A percentile compares a stretch with the other conserved stretches of the same genome.
Conservation (phyloP, 495 filamentous ascomycete species). For the Parathielavia hyrcaniae region DNA sequence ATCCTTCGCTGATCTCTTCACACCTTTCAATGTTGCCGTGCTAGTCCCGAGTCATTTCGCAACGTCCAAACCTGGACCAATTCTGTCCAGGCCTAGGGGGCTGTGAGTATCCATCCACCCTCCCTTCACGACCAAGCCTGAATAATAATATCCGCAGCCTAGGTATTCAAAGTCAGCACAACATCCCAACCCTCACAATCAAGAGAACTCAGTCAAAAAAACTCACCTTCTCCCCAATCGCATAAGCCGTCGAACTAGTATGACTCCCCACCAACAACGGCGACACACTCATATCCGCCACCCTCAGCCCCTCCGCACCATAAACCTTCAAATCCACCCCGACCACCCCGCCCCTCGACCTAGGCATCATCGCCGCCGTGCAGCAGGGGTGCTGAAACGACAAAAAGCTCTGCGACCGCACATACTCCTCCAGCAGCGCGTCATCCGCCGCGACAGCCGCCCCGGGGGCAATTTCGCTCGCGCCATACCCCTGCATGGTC, state of each 20-base stretch:
- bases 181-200: no score
- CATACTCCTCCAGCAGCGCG: constrained; percentile 12
- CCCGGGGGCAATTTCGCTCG: constrained; percentile 18
- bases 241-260: constrained; percentile 18
- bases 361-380: constrained; percentile 51
- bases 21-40: no score
- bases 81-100: no score
- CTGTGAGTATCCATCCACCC: neutral
- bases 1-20: no score
- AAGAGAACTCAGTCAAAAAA: neutral
- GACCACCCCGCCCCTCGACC: constrained; percentile 45
- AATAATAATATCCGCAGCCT: constrained; percentile 14
- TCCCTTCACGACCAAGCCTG: neutral
- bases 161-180: neutral
- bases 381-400: constrained; percentile 32
- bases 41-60: no score
- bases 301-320: constrained; percentile 32
- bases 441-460: neutral
- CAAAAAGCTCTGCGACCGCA: constrained; percentile 1
- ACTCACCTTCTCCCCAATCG: constrained; percentile 17
- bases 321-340: constrained; percentile 37
- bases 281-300: constrained; percentile 30
- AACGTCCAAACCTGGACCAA: no score
- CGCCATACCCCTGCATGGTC: constrained; percentile 16
- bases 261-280: constrained; percentile 41